phyloP scores from a whole-genome alignment of 768 basidiomycete species.

The Lactarius akahatsu region DNA sequence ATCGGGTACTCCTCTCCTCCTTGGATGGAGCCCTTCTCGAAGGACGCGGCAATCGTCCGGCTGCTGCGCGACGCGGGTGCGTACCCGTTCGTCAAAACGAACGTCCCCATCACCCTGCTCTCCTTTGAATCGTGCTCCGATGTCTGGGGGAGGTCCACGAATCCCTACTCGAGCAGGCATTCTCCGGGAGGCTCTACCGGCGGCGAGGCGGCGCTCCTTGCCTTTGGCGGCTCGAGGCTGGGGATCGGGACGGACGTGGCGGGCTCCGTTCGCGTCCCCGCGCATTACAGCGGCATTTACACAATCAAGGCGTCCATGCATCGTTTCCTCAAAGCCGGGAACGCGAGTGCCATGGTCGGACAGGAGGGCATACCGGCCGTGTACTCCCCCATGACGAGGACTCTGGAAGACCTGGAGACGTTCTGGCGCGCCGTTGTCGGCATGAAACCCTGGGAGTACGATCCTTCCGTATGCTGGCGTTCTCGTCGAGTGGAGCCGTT shows the following conservation, averaged over 20 bases:
- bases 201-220: constrained; percentile 64
- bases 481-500: neutral
- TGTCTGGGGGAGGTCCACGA: constrained; percentile 58
- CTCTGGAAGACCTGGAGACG: constrained; percentile 59
- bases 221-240: constrained; percentile 44
- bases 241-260: constrained; percentile 66
- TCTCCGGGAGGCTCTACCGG: constrained; percentile 67
- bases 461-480: constrained; percentile 43
- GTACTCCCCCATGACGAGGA: constrained; percentile 60
- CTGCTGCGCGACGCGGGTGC: constrained; percentile 62
- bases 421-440: constrained; percentile 63
- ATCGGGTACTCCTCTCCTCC: constrained; percentile 58
- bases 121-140: constrained; percentile 59
- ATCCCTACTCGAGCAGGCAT: constrained; percentile 56
- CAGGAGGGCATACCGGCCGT: constrained; percentile 56
- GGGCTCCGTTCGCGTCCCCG: constrained; percentile 64
- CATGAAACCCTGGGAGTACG: constrained; percentile 67
- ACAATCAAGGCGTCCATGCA: constrained; percentile 56
- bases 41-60: constrained; percentile 51
- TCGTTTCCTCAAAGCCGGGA: constrained; percentile 56
- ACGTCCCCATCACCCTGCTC: constrained; percentile 56
- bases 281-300: constrained; percentile 66
- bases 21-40: constrained; percentile 40
- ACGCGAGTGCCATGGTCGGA: constrained; percentile 47
- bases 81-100: constrained; percentile 67